phyloP scores from a whole-genome alignment of 768 basidiomycete species.

The Daedaleopsis sinensis region DNA sequence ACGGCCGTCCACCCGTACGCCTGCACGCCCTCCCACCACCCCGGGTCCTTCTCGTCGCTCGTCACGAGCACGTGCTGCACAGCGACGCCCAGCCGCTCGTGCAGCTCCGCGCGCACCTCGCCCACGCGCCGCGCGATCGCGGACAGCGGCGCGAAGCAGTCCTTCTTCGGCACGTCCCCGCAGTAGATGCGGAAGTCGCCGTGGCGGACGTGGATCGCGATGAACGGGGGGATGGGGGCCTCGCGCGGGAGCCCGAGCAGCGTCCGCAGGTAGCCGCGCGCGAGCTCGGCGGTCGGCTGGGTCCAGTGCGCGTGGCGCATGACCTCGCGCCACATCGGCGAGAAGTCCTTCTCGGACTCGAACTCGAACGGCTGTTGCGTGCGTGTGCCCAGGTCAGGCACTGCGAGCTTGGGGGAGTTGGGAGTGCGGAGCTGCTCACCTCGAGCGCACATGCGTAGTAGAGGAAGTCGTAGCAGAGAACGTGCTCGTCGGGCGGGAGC shows the following conservation, averaged over 20 bases:
- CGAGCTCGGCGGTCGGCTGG: conserved; percentile 27
- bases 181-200: conserved; percentile 38
- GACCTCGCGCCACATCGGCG: conserved; percentile 39
- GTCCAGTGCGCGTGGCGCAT: conserved; percentile 36
- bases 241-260: conserved; percentile 24
- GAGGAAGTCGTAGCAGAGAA: conserved; percentile 40
- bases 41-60: conserved; percentile 41
- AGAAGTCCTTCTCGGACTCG: conserved; percentile 29
- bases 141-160: conserved; percentile 40
- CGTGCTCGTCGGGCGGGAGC: conserved; percentile 37
- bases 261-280: conserved; percentile 31
- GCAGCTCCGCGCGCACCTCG: conserved; percentile 39
- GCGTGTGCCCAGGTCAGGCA: too few species aligned
- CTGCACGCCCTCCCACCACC: conserved; percentile 38
- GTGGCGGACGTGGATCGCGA: conserved; percentile 35
- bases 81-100: conserved; percentile 24
- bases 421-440: conserved; percentile 17
- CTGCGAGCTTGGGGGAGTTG: neutral
- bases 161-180: conserved; percentile 26
- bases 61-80: conserved; percentile 40
- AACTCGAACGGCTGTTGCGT: conserved; percentile 31
- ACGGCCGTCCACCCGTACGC: conserved; percentile 37
- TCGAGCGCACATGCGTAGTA: conserved; percentile 36
- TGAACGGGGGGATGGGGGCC: conserved; percentile 34
- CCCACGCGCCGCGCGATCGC: conserved; percentile 31